These are phyloP conservation scores for Ligustrum vulgare DNA, from an alignment of 257 asterid species.

Conservation along the genomic window DNA sequence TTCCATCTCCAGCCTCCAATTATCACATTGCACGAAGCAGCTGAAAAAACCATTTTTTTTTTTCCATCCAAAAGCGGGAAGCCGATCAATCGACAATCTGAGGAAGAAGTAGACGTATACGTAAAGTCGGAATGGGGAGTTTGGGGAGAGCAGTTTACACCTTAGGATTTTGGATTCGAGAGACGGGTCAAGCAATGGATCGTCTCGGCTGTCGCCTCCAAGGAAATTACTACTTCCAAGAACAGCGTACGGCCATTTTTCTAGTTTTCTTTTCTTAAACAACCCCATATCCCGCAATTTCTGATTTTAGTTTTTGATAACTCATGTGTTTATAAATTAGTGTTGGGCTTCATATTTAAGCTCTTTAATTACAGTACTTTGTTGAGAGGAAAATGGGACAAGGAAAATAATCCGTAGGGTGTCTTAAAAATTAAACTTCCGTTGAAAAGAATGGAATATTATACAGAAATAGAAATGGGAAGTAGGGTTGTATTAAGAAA, in stretches of 20 bases:
- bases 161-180: conserved; percentile 68
- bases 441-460: not conserved
- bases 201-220: conserved; percentile 72
- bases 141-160: conserved; percentile 70
- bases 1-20: too few species aligned
- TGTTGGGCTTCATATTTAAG: not conserved
- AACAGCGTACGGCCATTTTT: conserved; percentile 34
- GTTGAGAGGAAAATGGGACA: not conserved
- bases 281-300: not conserved
- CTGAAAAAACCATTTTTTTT: not conserved
- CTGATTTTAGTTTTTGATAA: not conserved
- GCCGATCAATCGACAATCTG: not conserved
- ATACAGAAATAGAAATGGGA: not conserved
- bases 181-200: conserved; percentile 78
- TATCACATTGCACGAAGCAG: not conserved
- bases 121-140: conserved; percentile 52
- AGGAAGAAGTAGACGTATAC: conserved; percentile 9
- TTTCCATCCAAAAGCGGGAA: not conserved
- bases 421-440: not conserved
- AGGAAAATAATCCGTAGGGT: not conserved
- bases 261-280: conserved; percentile 19
- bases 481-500: not conserved
- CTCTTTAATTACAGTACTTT: not conserved
- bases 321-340: conserved; percentile 4
- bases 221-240: conserved; percentile 59